Conservation (phyloP, 2,329 filamentous ascomycete genomes). For the Trichophyton rubrum region DNA sequence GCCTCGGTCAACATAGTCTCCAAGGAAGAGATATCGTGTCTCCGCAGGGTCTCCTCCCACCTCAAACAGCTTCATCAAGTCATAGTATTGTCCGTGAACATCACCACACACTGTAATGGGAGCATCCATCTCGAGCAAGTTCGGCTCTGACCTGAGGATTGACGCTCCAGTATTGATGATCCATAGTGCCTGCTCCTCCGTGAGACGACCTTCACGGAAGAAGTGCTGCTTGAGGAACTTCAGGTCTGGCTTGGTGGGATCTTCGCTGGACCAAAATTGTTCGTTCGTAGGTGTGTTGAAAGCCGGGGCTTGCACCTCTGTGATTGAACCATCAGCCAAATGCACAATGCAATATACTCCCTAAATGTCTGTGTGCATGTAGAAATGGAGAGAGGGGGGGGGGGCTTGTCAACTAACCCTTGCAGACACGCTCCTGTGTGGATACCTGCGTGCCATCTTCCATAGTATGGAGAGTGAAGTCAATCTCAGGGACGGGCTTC, state of each 20-base stretch:
- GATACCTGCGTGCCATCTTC: constrained; percentile 92
- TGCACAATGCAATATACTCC: not conserved
- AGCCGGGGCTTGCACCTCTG: constrained; percentile 95
- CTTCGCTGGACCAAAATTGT: constrained; percentile 81
- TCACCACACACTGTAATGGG: constrained; percentile 98
- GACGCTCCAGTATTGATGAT: constrained; percentile 84
- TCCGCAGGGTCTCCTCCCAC: constrained; percentile 94
- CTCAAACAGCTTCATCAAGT: constrained; percentile 98
- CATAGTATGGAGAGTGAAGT: constrained; percentile 97
- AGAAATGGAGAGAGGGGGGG: not conserved
- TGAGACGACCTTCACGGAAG: constrained; percentile 91
- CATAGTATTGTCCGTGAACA: constrained; percentile 97
- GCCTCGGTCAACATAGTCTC: constrained; percentile 94
- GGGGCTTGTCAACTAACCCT: constrained; percentile 49
- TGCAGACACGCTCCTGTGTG: constrained; percentile 92
- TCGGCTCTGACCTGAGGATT: constrained; percentile 78
- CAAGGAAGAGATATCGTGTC: constrained; percentile 91
- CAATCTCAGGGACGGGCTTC: constrained; percentile 92
- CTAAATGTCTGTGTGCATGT: not conserved
- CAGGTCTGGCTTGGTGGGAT: constrained; percentile 79
- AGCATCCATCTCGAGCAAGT: constrained; percentile 96
- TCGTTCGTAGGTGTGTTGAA: constrained; percentile 86
- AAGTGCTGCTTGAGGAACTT: constrained; percentile 96
- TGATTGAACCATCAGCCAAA: not conserved
- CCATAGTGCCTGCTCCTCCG: constrained; percentile 93